Percentiles rank a stretch among this genome's conserved stretches.
Evolutionary conservation across 768 basidiomycete genomes (phyloP).

Genomic region (Calocera cornea): DNA sequence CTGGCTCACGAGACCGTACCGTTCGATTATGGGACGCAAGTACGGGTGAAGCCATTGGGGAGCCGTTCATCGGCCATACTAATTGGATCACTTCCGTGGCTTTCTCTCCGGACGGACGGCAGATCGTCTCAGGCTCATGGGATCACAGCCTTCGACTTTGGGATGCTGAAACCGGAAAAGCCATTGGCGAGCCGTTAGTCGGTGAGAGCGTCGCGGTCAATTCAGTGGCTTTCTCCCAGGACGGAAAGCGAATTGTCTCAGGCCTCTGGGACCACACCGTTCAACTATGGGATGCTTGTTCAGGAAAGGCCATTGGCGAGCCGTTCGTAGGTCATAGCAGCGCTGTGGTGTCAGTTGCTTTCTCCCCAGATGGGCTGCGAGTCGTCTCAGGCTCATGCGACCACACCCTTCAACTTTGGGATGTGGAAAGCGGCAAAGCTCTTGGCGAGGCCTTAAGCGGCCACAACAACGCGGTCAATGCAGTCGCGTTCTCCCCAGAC

Average conservation of each 20-base stretch:
- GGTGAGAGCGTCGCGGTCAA: slow-evolving; percentile 4
- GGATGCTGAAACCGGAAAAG: too few relatives aligned
- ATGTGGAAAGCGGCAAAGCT: neutral
- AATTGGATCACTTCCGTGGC: slow-evolving; percentile 30
- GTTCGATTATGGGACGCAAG: slow-evolving; percentile 34
- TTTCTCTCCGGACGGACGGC: slow-evolving; percentile 32
- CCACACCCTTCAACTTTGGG: slow-evolving; percentile 8
- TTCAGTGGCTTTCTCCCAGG: slow-evolving; percentile 11
- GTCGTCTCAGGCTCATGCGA: slow-evolving; percentile 9
- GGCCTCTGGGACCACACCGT: slow-evolving; percentile 9
- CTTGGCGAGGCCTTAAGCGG: slow-evolving; percentile 1
- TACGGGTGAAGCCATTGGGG: slow-evolving; percentile 21
- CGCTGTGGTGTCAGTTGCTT: slow-evolving; percentile 3
- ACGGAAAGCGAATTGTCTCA: slow-evolving; percentile 4
- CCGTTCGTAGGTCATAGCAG: slow-evolving; percentile 4
- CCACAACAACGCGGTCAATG: slow-evolving; percentile 2
- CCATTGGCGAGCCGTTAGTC: neutral
- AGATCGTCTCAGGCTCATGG: slow-evolving; percentile 30
- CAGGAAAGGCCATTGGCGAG: neutral
- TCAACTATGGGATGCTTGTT: slow-evolving; percentile 7
- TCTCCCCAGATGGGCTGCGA: slow-evolving; percentile 5
- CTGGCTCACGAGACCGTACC: slow-evolving; percentile 29
- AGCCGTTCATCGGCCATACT: slow-evolving; percentile 9
- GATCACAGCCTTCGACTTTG: too few relatives aligned
- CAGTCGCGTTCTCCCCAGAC: slow-evolving; percentile 9